Evolutionary conservation across 2,329 filamentous ascomycete species (phyloP).

Genomic region (Colletotrichum lini): DNA sequence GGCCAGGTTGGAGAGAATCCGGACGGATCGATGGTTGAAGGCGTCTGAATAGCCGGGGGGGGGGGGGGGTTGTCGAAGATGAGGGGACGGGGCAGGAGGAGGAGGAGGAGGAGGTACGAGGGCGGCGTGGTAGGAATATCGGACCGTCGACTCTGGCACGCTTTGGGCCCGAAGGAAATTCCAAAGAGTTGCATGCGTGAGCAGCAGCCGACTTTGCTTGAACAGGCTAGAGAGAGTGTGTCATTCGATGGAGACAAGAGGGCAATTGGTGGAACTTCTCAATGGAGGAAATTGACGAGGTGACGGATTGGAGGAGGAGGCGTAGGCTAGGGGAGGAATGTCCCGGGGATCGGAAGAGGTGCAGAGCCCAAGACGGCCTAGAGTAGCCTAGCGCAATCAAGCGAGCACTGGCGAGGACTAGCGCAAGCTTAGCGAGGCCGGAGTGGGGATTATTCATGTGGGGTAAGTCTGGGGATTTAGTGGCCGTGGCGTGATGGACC

Average conservation of each 20-base stretch:
- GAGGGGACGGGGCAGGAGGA: no score
- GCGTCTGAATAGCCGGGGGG: not conserved
- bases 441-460: conserved; percentile 1
- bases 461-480: conserved; percentile 42
- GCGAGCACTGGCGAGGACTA: not conserved
- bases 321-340: not conserved
- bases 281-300: conserved; percentile 5
- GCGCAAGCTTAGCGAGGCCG: not conserved
- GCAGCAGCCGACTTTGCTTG: conserved; percentile 14
- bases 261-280: conserved; percentile 41
- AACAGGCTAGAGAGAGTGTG: conserved; percentile 14
- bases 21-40: not conserved
- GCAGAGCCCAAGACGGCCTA: not conserved
- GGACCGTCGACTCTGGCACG: conserved; percentile 37
- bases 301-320: not conserved
- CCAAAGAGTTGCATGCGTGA: not conserved
- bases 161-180: not conserved
- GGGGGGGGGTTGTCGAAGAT: no score
- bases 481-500: conserved; percentile 40
- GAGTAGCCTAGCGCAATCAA: not conserved
- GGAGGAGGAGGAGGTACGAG: not conserved
- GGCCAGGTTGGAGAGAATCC: conserved; percentile 3
- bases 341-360: conserved; percentile 28
- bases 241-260: not conserved
- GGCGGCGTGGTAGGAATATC: conserved; percentile 32